A percentile compares a stretch with the other conserved stretches of the same genome.
phyloP scores from a whole-genome alignment of 2,329 filamentous ascomycete species.

The Aphanocladium album region DNA sequence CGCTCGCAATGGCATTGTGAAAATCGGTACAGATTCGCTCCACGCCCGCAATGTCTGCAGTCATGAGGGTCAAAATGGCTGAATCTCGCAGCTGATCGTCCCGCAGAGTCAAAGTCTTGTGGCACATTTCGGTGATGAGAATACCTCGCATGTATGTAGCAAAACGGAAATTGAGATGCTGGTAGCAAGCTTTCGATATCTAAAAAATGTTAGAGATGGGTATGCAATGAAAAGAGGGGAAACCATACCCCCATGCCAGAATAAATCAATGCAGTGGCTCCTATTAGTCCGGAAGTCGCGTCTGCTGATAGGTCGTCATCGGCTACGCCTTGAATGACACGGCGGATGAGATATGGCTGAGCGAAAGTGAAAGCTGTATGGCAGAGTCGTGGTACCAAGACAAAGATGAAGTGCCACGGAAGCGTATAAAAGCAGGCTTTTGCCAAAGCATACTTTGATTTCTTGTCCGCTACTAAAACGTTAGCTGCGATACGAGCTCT shows the following conservation, averaged over 20 bases:
- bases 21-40: constrained; percentile 21
- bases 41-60: constrained; percentile 37
- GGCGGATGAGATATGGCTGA: constrained; percentile 34
- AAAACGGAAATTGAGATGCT: neutral
- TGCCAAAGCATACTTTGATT: constrained; percentile 2
- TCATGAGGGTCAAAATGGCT: constrained; percentile 40
- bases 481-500: neutral
- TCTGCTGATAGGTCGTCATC: constrained; percentile 17
- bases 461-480: neutral
- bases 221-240: constrained; percentile 2
- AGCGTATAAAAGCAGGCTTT: constrained; percentile 13
- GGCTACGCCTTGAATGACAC: constrained; percentile 23
- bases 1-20: constrained; percentile 32
- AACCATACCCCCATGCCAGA: constrained; percentile 33
- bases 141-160: neutral
- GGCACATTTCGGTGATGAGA: neutral
- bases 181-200: neutral
- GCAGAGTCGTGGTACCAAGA: constrained; percentile 26
- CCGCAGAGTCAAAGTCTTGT: neutral
- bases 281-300: constrained; percentile 30
- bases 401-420: constrained; percentile 13
- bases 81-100: constrained; percentile 22
- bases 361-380: constrained; percentile 29
- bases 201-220: neutral
- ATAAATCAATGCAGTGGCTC: constrained; percentile 34